Conservation (phyloP, 805 yeast genomes). For the Ogataea trehalophila region DNA sequence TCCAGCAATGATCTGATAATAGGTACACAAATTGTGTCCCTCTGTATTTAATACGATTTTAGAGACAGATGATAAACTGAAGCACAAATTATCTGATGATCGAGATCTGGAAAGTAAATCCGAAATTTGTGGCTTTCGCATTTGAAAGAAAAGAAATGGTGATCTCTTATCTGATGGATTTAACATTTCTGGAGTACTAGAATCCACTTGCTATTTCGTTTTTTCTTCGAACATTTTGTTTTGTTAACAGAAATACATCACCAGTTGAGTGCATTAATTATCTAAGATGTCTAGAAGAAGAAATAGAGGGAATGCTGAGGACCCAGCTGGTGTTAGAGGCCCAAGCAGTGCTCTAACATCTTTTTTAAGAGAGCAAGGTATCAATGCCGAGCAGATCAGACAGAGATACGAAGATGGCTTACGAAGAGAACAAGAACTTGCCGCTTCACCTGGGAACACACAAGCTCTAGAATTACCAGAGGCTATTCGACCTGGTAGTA, state of each 20-base stretch:
- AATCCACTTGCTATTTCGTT: background rate
- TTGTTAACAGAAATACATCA: background rate
- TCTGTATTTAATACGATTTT: too few species aligned
- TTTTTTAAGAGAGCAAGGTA: slow-evolving; percentile 84
- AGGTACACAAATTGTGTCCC: too few species aligned
- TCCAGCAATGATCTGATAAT: too few species aligned
- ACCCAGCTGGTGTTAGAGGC: slow-evolving; percentile 32
- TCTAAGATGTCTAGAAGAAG: slow-evolving; percentile 23
- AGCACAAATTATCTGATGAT: too few species aligned
- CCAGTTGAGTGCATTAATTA: background rate
- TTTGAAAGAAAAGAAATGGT: too few species aligned
- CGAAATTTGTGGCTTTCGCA: too few species aligned
- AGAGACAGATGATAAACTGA: too few species aligned
- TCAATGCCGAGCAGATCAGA: slow-evolving; percentile 74
- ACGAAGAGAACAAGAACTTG: slow-evolving; percentile 33
- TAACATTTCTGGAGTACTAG: background rate
- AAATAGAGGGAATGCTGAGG: slow-evolving; percentile 8
- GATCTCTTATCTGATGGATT: too few species aligned
- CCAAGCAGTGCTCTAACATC: slow-evolving; percentile 90
- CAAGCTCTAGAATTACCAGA: slow-evolving; percentile 4
- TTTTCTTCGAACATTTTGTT: background rate
- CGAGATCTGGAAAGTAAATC: too few species aligned
- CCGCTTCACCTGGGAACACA: slow-evolving; percentile 18
- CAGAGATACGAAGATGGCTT: slow-evolving; percentile 30
- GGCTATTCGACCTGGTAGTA: slow-evolving; percentile 4